These are phyloP conservation scores for Multifurca ochricompacta DNA, from an alignment of 768 basidiomycete species.

Conservation along the genomic window DNA sequence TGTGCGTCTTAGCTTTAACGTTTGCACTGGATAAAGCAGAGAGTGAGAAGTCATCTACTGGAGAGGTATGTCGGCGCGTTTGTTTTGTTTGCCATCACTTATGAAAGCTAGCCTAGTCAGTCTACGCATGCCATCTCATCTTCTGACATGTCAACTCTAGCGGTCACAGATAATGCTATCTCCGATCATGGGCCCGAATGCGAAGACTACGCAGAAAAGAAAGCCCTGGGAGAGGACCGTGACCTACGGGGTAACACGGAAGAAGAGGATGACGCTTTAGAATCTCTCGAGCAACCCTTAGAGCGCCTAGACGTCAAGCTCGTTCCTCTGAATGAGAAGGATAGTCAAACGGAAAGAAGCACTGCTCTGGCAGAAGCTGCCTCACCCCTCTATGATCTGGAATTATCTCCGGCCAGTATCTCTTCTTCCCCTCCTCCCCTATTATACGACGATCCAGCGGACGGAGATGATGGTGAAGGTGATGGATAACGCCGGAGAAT, in stretches of 20 bases:
- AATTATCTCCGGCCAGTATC: slow-evolving; percentile 18
- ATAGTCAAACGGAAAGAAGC: background rate
- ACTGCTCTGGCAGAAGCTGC: background rate
- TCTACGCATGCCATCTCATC: background rate
- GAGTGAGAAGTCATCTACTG: slow-evolving; percentile 25
- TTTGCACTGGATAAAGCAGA: slow-evolving; percentile 61
- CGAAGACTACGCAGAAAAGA: background rate
- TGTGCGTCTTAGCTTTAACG: slow-evolving; percentile 85
- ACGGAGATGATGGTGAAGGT: slow-evolving; percentile 76
- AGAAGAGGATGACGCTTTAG: slow-evolving; percentile 19
- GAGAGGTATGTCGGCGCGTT: slow-evolving; percentile 23
- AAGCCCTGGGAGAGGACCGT: background rate
- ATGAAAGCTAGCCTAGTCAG: background rate
- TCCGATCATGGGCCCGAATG: background rate
- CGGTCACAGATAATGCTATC: background rate
- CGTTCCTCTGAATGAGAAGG: slow-evolving; percentile 9
- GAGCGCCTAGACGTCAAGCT: slow-evolving; percentile 8
- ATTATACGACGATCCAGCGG: slow-evolving; percentile 69
- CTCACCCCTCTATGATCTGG: slow-evolving; percentile 5
- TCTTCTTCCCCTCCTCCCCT: slow-evolving; percentile 24
- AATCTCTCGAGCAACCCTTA: background rate
- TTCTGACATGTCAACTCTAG: background rate
- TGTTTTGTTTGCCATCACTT: background rate
- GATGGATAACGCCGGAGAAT: slow-evolving; percentile 95
- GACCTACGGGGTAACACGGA: background rate